phyloP scores from a whole-genome alignment of 225 moss, liverwort and hornwort species.

The Antitrichia curtipendula region DNA sequence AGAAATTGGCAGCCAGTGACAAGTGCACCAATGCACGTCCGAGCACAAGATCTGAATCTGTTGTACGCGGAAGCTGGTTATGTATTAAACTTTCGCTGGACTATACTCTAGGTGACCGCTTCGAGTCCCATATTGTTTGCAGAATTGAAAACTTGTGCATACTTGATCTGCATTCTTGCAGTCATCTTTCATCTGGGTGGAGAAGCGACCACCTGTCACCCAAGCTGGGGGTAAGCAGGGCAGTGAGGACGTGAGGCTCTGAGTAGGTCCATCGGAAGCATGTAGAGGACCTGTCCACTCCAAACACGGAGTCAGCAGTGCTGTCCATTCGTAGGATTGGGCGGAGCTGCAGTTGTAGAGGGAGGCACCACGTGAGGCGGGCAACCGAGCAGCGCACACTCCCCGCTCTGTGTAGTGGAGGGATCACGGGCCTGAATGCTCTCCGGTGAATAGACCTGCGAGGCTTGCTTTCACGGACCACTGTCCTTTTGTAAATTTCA shows the following conservation, averaged over 20 bases:
- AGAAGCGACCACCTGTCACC: not conserved
- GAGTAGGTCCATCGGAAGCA: not conserved
- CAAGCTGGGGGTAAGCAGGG: not conserved
- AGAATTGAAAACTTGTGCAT: not conserved
- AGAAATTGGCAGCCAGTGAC: not conserved
- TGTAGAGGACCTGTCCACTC: not conserved
- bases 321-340: not conserved
- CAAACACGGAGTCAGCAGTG: not conserved
- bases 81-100: not conserved
- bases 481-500: not conserved
- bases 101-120: not conserved
- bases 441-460: no score
- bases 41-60: not conserved
- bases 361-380: not conserved
- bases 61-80: not conserved
- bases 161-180: not conserved
- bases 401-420: not conserved
- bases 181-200: rapidly evolving
- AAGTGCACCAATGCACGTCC: not conserved
- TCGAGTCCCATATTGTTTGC: not conserved
- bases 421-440: not conserved
- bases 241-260: not conserved
- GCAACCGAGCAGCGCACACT: not conserved
- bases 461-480: not conserved
- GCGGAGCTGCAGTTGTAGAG: not conserved